Evolutionary conservation across 2,329 filamentous ascomycete species (phyloP), one percentile per base, ranked within the genome.

Genomic region (Aspergillus glaucus): DNA sequence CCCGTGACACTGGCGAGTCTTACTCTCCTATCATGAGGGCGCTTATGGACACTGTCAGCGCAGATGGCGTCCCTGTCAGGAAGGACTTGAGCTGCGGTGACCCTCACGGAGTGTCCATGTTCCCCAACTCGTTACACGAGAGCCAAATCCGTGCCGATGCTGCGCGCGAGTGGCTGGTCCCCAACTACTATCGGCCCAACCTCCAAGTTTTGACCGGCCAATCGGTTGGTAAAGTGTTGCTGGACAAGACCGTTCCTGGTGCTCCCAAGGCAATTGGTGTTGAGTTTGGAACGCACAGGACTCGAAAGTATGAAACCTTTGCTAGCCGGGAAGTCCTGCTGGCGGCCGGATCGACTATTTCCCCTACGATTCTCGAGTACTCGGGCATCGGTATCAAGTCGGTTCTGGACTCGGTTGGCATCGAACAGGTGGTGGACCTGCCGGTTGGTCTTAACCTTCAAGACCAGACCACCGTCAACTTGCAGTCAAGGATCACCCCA

Each of bases 381-480:
- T 65, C 63, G 8, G 62, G 62, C 19, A 61, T 65, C 46, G 62
- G 62, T 15, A 40, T 54, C 1, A 55, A 56, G 40, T 41, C 49
- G 5, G 44, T 58, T 1, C 54, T 61, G 2, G 53, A 56, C 12
- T 15, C 32, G 0, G 55, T 47, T 8, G 51, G 54, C 3, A 46
- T 62, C 36, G 28, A 51, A 3, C 59, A 61, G 26, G 34, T 51
- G 6, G 37, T 64, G 30, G 51, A 64, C 4, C 53, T 65, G 2
- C 61, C 62, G 1, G 61, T 65, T n/a, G 61, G 62, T 34, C 43
- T 59, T 14, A 65, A 65, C 26, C 47, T 63, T 34, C 60, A 65
- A 49, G 62, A 64, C 37, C 61, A 65, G 36, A 65, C 61, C 15
- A 60, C 57, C 9, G 59, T 59, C 4, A 53, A 49, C 14, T 55